Percentiles rank a stretch among this genome's conserved stretches.
Evolutionary conservation across 1,284 basidiomycete species (phyloP).

Genomic region (Termitomyces sp.): DNA sequence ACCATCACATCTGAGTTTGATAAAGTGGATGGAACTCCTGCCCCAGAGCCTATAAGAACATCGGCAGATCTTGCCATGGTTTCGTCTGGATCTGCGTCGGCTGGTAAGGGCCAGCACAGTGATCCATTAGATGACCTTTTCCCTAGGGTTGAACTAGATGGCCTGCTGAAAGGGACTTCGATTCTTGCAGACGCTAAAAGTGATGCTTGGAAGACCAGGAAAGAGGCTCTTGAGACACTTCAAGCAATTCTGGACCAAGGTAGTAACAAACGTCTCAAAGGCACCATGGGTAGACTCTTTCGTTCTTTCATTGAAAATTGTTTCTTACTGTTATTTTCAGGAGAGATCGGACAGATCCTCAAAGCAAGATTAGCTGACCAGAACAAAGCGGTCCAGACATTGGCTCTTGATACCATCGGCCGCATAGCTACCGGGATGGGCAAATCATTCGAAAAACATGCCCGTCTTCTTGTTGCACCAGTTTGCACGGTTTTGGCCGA

Average conservation of each 20-base stretch:
- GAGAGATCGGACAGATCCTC: slow-evolving; percentile 86
- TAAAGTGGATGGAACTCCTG: slow-evolving; percentile 78
- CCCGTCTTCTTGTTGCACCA: slow-evolving; percentile 71
- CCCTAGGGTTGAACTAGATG: slow-evolving; percentile 91
- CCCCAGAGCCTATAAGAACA: slow-evolving; percentile 77
- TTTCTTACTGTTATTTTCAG: slow-evolving; percentile 32
- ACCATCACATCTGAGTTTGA: slow-evolving; percentile 94
- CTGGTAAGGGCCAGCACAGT: slow-evolving; percentile 34
- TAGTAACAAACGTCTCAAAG: slow-evolving; percentile 88
- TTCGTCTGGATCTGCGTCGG: slow-evolving; percentile 34
- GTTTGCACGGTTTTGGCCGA: slow-evolving; percentile 87
- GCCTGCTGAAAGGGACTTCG: slow-evolving; percentile 79
- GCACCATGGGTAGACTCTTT: slow-evolving; percentile 70
- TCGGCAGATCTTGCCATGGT: slow-evolving; percentile 69
- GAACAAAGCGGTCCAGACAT: slow-evolving; percentile 89
- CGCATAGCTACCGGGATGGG: slow-evolving; percentile 94
- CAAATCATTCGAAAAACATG: slow-evolving; percentile 89
- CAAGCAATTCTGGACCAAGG: slow-evolving; percentile 85
- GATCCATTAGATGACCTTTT: slow-evolving; percentile 92
- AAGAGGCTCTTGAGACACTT: slow-evolving; percentile 88
- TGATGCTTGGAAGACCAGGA: slow-evolving; percentile 97
- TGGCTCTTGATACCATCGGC: slow-evolving; percentile 87
- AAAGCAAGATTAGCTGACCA: slow-evolving; percentile 89
- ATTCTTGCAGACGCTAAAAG: slow-evolving; percentile 82
- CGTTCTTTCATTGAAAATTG: slow-evolving; percentile 4